A percentile compares a stretch with the other conserved stretches of the same genome.
phyloP scores from a whole-genome alignment of 2,329 filamentous ascomycete species.

The Plenodomus tracheiphilus region DNA sequence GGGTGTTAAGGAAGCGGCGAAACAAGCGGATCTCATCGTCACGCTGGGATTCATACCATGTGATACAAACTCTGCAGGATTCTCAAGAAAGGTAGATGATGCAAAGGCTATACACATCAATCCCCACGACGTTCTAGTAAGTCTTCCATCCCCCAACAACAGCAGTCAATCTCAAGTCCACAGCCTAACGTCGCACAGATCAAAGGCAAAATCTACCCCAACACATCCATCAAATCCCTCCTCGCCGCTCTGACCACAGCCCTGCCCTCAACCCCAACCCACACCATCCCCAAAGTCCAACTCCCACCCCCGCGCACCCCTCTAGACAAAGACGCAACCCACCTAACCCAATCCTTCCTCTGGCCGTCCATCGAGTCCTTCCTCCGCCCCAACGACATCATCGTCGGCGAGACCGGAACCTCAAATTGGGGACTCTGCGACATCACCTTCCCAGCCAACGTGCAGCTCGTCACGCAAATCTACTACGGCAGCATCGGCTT shows the following conservation, averaged over 20 bases:
- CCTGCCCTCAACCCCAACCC: slow-evolving; percentile 26
- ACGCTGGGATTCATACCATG: slow-evolving; percentile 46
- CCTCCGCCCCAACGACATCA: slow-evolving; percentile 42
- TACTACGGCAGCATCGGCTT: slow-evolving; percentile 52
- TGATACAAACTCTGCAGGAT: slow-evolving; percentile 50
- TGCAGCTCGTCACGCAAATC: slow-evolving; percentile 44
- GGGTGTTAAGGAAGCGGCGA: slow-evolving; percentile 43
- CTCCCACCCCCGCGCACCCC: slow-evolving; percentile 31
- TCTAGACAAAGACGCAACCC: slow-evolving; percentile 38
- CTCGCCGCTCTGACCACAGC: slow-evolving; percentile 31
- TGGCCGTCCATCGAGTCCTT: slow-evolving; percentile 48
- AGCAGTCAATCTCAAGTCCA: background rate
- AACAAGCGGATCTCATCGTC: slow-evolving; percentile 43
- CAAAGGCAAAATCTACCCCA: slow-evolving; percentile 36
- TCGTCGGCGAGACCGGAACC: slow-evolving; percentile 50
- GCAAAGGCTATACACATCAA: slow-evolving; percentile 43
- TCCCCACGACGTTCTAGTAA: slow-evolving; percentile 42
- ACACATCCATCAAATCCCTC: slow-evolving; percentile 45
- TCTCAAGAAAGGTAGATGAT: slow-evolving; percentile 41
- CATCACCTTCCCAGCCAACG: slow-evolving; percentile 30
- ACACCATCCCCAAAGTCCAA: slow-evolving; percentile 26
- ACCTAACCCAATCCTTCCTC: slow-evolving; percentile 49
- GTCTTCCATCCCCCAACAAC: background rate
- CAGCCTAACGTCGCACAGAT: slow-evolving; percentile 14
- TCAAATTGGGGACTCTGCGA: slow-evolving; percentile 46